phyloP scores from a whole-genome alignment of 768 basidiomycete genomes.

The Lactarius akahatsu region DNA sequence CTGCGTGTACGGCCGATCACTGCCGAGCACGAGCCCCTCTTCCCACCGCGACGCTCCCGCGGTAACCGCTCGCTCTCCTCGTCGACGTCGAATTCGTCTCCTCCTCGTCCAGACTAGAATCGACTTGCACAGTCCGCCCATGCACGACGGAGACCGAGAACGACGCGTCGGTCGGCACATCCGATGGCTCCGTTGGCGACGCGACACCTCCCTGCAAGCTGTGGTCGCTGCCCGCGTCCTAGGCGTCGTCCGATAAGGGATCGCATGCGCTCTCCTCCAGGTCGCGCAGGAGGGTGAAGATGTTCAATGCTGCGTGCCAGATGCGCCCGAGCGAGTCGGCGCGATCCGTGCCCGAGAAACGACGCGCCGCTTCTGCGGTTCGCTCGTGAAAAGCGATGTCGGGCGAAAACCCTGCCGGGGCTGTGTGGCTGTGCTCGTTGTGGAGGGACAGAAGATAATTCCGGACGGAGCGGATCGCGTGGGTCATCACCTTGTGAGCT shows the following conservation, averaged over 20 bases:
- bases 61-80: slow-evolving; percentile 40
- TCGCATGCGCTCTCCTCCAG: slow-evolving; percentile 53
- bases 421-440: too few species aligned
- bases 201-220: slow-evolving; percentile 43
- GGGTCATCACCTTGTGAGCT: too few species aligned
- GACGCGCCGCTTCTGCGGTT: slow-evolving; percentile 39
- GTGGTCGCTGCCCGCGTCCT: slow-evolving; percentile 58
- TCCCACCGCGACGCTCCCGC: slow-evolving; percentile 68
- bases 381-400: slow-evolving; percentile 32
- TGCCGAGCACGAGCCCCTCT: slow-evolving; percentile 72
- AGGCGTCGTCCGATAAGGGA: too few species aligned
- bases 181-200: slow-evolving; percentile 41
- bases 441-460: too few species aligned
- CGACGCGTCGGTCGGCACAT: slow-evolving; percentile 49
- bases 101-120: slow-evolving; percentile 82
- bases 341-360: slow-evolving; percentile 31
- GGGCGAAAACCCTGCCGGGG: too few species aligned
- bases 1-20: slow-evolving; percentile 76
- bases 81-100: slow-evolving; percentile 28
- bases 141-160: slow-evolving; percentile 69
- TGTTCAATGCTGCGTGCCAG: slow-evolving; percentile 77
- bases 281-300: slow-evolving; percentile 73
- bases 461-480: too few species aligned
- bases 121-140: slow-evolving; percentile 60
- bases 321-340: slow-evolving; percentile 67